Conservation (phyloP, 2,329 filamentous ascomycete species). For the Pseudogymnoascus sp. region DNA sequence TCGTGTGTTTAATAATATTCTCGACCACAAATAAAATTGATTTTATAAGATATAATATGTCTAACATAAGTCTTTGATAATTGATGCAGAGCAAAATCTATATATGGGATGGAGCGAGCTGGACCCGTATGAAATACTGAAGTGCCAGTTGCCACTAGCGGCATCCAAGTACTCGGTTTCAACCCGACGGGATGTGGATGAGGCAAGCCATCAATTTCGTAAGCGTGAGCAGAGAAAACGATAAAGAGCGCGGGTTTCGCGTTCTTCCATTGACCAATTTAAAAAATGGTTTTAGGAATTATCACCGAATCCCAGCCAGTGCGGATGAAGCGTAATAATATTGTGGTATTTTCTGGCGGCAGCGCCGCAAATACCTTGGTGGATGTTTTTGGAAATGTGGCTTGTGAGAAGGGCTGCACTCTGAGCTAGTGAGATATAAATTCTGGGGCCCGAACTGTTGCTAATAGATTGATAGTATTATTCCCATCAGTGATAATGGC, state of each 20-base stretch:
- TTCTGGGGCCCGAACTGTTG: slow-evolving; percentile 25
- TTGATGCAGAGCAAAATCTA: not conserved
- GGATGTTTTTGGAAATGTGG: slow-evolving; percentile 67
- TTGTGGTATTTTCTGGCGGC: slow-evolving; percentile 85
- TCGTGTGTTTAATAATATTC: not conserved
- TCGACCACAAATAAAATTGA: not conserved
- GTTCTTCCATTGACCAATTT: not conserved
- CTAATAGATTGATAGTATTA: slow-evolving; percentile 64
- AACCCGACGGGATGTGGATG: not conserved
- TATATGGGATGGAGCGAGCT: not conserved
- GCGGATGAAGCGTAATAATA: slow-evolving; percentile 35
- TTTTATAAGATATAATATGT: not conserved
- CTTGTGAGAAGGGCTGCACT: slow-evolving; percentile 28
- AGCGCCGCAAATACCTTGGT: slow-evolving; percentile 93
- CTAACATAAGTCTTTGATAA: not conserved
- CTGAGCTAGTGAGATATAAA: slow-evolving; percentile 28
- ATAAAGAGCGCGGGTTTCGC: not conserved
- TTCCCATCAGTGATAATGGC: slow-evolving; percentile 93
- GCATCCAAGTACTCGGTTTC: not conserved
- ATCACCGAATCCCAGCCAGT: not conserved
- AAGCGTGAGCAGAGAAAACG: not conserved
- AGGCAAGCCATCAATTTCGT: not conserved
- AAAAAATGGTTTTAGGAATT: slow-evolving; percentile 2
- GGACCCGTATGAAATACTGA: not conserved
- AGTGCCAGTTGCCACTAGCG: not conserved